phyloP scores from a whole-genome alignment of 2,329 filamentous ascomycete species.

The Huntiella savannae region DNA sequence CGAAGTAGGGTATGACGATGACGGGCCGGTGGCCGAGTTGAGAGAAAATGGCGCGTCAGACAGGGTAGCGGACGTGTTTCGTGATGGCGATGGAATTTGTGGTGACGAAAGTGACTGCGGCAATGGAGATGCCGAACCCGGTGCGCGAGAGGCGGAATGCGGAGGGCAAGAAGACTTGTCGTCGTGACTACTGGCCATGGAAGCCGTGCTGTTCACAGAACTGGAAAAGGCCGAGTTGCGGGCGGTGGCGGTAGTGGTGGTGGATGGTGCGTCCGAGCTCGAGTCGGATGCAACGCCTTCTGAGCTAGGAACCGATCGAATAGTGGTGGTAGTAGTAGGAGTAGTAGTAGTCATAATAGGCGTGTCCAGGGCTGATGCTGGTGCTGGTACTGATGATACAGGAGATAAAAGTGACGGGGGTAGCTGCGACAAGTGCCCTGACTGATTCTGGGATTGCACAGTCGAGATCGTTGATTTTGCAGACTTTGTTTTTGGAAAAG shows the following conservation, averaged over 20 bases:
- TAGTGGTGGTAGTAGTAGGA: constrained; percentile 22
- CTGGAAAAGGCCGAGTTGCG: constrained; percentile 35
- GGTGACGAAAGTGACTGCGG: not conserved
- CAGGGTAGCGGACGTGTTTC: too few species aligned
- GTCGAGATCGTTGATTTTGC: not conserved
- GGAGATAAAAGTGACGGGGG: constrained; percentile 13
- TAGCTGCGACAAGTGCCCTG: constrained; percentile 12
- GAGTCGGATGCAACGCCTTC: constrained; percentile 29
- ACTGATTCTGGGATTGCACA: not conserved
- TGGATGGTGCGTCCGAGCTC: constrained; percentile 20
- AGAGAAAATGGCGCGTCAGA: too few species aligned
- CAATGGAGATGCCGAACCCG: not conserved
- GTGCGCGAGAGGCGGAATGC: not conserved
- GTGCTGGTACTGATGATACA: constrained; percentile 10
- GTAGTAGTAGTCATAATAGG: constrained; percentile 5
- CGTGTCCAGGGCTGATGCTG: constrained; percentile 15
- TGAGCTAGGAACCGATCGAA: constrained; percentile 37
- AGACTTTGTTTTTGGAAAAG: constrained; percentile 14
- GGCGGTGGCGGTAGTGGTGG: constrained; percentile 13
- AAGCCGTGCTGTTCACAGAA: constrained; percentile 34
- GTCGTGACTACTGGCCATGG: constrained; percentile 20
- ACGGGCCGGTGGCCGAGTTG: too few species aligned
- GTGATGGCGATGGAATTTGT: not conserved
- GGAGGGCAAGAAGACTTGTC: constrained; percentile 13
- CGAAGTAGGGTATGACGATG: not conserved